Evolutionary conservation across 2,329 filamentous ascomycete species (phyloP), one percentile per base, ranked within the genome.

Genomic region (Microthyrium microscopicum): DNA sequence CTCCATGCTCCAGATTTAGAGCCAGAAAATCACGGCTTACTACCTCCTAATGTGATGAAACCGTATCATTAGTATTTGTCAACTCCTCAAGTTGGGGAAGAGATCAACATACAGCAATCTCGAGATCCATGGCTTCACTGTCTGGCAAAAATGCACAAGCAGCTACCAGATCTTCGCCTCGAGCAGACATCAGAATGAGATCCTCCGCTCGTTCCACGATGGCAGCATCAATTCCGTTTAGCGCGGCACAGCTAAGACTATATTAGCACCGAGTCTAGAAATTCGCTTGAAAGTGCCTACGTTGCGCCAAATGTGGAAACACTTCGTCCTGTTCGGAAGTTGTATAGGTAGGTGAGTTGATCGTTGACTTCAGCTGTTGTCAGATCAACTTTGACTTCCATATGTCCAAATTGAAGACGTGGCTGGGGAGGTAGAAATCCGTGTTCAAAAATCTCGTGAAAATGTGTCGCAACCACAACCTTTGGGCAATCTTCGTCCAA

Each of bases 251-350:
- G 22, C 21, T 24, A 15, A 13, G 18, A 20, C 21, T 20, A 27
- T 44, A 24, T 43, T 26, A 13, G 16, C 24, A 12, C 6, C 26
- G 20, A 27, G n/a, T 3, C 2, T 15, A 12, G 7, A 15, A 29
- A 20, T 16, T 5, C 6, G 17, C 26, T 7, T 13, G 5, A n/a
- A 16, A 20, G n/a, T 11, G 19, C 26, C 27, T 13, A 40, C 52
- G 70, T 68, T 19, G 75, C 80, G 1, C 89, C 89, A 46, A 92
- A 91, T 48, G 84, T 94, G 11, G 79, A 77, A 5, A 62, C 71
- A 44, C 76, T 87, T 36, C 75, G 66, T 1, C 85, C 85, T 2
- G 60, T 42, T 24, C 57, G 54, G 40, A 70, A 62, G 42, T 72
- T 77, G 52, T 87, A 92, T 1, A 93, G 65, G 45, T 79, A 83